phyloP scores from a whole-genome alignment of 2,329 filamentous ascomycete species.

The Monilinia fructicola region DNA sequence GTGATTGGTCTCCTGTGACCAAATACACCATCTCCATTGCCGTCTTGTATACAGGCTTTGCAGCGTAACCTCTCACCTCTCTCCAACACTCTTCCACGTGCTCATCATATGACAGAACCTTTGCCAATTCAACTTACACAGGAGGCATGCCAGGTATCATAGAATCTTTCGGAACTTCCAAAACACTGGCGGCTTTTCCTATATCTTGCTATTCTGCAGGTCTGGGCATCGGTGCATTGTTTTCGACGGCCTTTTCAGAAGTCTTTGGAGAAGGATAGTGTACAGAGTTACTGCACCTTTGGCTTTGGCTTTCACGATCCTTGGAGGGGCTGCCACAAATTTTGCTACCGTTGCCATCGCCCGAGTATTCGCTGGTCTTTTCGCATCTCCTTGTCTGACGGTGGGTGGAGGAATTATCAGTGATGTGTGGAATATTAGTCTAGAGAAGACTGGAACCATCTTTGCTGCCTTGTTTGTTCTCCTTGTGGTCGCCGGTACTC shows the following conservation, averaged over 20 bases:
- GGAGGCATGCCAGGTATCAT: constrained; percentile 21
- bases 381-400: constrained; percentile 21
- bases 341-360: constrained; percentile 18
- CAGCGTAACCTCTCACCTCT: background rate
- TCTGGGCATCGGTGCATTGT: constrained; percentile 25
- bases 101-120: constrained; percentile 21
- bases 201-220: constrained; percentile 24
- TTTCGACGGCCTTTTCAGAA: constrained; percentile 23
- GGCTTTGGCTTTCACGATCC: constrained; percentile 24
- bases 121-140: constrained; percentile 24
- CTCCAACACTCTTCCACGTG: background rate
- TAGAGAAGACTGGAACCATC: constrained; percentile 24
- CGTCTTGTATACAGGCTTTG: constrained; percentile 17
- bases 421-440: constrained; percentile 27
- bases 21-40: constrained; percentile 17
- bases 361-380: constrained; percentile 22
- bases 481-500: constrained; percentile 19
- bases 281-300: constrained; percentile 23
- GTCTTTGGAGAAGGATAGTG: constrained; percentile 23
- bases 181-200: constrained; percentile 23
- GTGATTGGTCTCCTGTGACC: background rate
- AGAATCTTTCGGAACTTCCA: constrained; percentile 10
- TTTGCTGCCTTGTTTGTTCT: constrained; percentile 24
- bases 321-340: constrained; percentile 18
- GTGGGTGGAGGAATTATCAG: constrained; percentile 24